phyloP scores from a whole-genome alignment of 257 asterid genomes.

The Scutellaria galericulata region DNA sequence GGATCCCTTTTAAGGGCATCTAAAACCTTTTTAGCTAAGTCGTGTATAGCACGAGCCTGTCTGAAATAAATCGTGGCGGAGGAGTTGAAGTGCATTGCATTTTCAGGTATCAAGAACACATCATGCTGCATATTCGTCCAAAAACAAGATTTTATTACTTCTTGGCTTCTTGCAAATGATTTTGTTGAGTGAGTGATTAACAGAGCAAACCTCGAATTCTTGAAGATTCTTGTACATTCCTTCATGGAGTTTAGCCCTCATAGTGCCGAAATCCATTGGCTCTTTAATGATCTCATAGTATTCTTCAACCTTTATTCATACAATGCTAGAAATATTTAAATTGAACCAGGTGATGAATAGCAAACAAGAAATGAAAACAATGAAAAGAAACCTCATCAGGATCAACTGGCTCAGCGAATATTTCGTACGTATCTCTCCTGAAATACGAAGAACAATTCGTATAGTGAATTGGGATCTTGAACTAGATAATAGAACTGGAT shows the following conservation, averaged over 20 bases:
- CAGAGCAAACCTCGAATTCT: slow-evolving; percentile 70
- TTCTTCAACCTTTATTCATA: slow-evolving; percentile 64
- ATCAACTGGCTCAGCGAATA: slow-evolving; percentile 90
- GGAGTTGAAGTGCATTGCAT: slow-evolving; percentile 91
- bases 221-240: slow-evolving; percentile 75
- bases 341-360: not conserved
- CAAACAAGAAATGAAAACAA: not conserved
- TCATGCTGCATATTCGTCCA: slow-evolving; percentile 66
- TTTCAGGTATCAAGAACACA: slow-evolving; percentile 77
- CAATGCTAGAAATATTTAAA: not conserved
- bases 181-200: not conserved
- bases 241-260: slow-evolving; percentile 95
- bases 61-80: slow-evolving; percentile 67
- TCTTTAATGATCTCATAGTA: slow-evolving; percentile 76
- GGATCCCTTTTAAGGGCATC: slow-evolving; percentile 69
- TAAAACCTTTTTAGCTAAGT: slow-evolving; percentile 79
- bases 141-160: not conserved
- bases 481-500: not conserved
- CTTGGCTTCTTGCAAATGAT: not conserved
- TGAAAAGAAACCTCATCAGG: slow-evolving; percentile 57
- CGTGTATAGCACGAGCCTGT: slow-evolving; percentile 87
- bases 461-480: too few species aligned
- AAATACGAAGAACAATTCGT: not conserved
- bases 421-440: slow-evolving; percentile 79
- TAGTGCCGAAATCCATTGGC: slow-evolving; percentile 97